phyloP scores from a whole-genome alignment of 352 stramenopile genomes.

The Pythium diclinum region DNA sequence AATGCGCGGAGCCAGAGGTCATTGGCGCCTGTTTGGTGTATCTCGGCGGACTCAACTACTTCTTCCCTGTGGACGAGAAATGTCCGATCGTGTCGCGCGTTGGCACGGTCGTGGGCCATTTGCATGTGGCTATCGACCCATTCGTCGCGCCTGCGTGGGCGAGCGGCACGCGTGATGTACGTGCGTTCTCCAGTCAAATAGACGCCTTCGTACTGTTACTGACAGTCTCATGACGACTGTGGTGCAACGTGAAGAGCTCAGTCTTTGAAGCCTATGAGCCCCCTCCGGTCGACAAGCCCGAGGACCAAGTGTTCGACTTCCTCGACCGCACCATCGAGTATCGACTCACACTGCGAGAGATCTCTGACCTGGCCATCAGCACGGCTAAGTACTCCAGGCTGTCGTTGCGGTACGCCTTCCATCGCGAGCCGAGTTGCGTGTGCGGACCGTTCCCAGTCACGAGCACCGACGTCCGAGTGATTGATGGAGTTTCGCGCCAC shows the following conservation, averaged over 20 bases:
- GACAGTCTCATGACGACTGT: neutral
- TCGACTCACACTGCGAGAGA: constrained; percentile 29
- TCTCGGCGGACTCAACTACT: constrained; percentile 61
- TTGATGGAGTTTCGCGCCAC: constrained; percentile 33
- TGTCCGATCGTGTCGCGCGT: constrained; percentile 54
- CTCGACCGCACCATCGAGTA: constrained; percentile 56
- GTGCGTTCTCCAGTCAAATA: neutral
- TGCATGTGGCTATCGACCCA: constrained; percentile 46
- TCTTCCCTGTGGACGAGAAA: constrained; percentile 44
- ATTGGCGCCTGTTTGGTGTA: constrained; percentile 56
- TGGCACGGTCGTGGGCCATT: constrained; percentile 34
- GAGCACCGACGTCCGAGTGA: neutral
- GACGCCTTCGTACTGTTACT: neutral
- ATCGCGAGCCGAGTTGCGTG: constrained; percentile 33
- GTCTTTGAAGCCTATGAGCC: constrained; percentile 38
- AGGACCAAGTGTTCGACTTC: constrained; percentile 52
- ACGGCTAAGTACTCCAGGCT: constrained; percentile 37
- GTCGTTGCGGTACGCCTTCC: constrained; percentile 47
- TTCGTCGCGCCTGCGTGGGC: constrained; percentile 25
- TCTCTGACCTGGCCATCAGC: constrained; percentile 24
- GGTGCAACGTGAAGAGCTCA: neutral
- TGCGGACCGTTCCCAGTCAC: constrained; percentile 26
- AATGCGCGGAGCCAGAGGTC: constrained; percentile 16
- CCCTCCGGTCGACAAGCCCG: constrained; percentile 31
- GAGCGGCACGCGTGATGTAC: constrained; percentile 33